phyloP scores from a whole-genome alignment of 768 basidiomycete species.

The Wakefieldia striispora region DNA sequence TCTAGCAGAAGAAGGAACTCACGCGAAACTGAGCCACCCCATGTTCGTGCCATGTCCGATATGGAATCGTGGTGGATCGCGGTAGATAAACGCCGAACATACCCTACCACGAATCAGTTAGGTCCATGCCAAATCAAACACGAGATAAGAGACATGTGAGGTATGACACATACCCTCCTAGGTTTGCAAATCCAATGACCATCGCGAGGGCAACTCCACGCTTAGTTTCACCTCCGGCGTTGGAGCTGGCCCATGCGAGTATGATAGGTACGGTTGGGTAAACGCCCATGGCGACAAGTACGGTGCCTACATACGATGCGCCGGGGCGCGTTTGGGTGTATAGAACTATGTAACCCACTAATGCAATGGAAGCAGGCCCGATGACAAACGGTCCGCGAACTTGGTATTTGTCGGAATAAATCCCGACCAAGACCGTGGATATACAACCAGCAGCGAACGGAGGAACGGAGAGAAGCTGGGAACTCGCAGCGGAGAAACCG shows the following conservation, averaged over 20 bases:
- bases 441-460: conserved; percentile 45
- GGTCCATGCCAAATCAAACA: conserved; percentile 8
- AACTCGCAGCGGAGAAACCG: conserved; percentile 46
- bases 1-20: background rate
- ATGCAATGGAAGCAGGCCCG: conserved; percentile 33
- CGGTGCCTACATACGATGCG: conserved; percentile 39
- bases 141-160: no score
- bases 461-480: conserved; percentile 44
- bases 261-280: conserved; percentile 43
- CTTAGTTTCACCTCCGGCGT: conserved; percentile 49
- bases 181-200: conserved; percentile 48
- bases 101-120: conserved; percentile 21
- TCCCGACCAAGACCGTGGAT: conserved; percentile 38
- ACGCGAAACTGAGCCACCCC: conserved; percentile 24
- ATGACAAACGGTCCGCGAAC: conserved; percentile 46
- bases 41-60: conserved; percentile 30
- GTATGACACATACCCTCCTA: conserved; percentile 39
- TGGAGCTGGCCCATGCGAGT: conserved; percentile 50
- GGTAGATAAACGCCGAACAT: conserved; percentile 36
- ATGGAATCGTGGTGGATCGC: conserved; percentile 30
- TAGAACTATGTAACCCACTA: conserved; percentile 47
- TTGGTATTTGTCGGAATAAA: conserved; percentile 38
- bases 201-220: conserved; percentile 47
- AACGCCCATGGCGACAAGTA: conserved; percentile 47
- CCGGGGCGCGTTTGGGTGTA: conserved; percentile 25